A percentile compares a stretch with the other conserved stretches of the same genome.
Evolutionary conservation across 164 flowering plant genomes (phyloP).

Genomic region (Aristolochia californica): DNA sequence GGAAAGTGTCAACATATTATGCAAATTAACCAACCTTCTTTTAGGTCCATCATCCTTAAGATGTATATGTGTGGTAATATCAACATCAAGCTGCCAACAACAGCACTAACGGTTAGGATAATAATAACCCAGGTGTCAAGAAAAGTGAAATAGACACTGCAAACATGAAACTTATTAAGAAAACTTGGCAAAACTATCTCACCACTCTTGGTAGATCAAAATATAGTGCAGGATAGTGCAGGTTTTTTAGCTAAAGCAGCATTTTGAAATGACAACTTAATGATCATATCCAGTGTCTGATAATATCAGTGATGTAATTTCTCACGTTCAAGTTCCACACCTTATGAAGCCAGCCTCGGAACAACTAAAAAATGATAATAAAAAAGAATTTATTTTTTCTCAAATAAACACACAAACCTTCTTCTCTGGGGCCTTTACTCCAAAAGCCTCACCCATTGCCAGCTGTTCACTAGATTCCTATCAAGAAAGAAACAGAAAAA

Average conservation of each 20-base stretch:
- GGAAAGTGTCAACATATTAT: too few species aligned
- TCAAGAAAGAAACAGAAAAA: background rate
- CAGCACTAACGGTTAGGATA: background rate
- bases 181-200: too few species aligned
- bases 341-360: too few species aligned
- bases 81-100: slow-evolving; percentile 65
- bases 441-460: slow-evolving; percentile 92
- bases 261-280: too few species aligned
- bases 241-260: too few species aligned
- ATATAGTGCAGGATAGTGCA: too few species aligned
- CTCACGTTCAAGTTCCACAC: background rate
- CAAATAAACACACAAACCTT: slow-evolving; percentile 34
- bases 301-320: too few species aligned
- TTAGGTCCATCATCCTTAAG: slow-evolving; percentile 85
- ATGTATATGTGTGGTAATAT: slow-evolving; percentile 71
- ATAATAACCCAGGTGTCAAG: background rate
- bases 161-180: background rate
- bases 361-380: too few species aligned
- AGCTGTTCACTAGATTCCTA: slow-evolving; percentile 86
- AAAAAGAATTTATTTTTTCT: too few species aligned
- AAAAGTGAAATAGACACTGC: background rate
- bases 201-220: too few species aligned
- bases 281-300: too few species aligned
- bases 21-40: slow-evolving; percentile 51
- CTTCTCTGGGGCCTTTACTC: slow-evolving; percentile 69